A percentile compares a stretch with the other conserved stretches of the same genome.
Evolutionary conservation across 73 alveolate genomes (phyloP).

Genomic region (Urostyla sp.): DNA sequence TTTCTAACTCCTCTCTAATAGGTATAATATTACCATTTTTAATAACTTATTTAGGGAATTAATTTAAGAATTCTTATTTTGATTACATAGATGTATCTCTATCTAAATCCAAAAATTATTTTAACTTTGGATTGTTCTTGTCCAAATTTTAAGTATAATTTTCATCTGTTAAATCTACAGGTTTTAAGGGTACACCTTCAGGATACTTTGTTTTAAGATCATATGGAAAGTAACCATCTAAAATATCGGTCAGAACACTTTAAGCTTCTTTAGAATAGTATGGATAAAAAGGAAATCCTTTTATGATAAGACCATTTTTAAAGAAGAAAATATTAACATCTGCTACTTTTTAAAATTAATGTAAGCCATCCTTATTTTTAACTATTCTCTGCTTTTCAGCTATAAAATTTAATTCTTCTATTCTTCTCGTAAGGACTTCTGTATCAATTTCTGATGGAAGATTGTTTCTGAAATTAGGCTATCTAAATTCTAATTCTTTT

Average conservation of each 20-base stretch:
- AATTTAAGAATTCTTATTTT: slow-evolving; percentile 70
- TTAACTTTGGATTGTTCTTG: slow-evolving; percentile 34
- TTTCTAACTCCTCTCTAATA: slow-evolving; percentile 80
- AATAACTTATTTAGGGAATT: slow-evolving; percentile 74
- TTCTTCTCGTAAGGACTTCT: slow-evolving; percentile 83
- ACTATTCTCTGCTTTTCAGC: slow-evolving; percentile 88
- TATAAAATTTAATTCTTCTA: slow-evolving; percentile 89
- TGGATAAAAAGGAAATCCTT: slow-evolving; percentile 90
- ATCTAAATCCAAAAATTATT: slow-evolving; percentile 52
- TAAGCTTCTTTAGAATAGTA: slow-evolving; percentile 85
- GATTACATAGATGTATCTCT: slow-evolving; percentile 32
- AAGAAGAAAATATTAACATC: slow-evolving; percentile 85
- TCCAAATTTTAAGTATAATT: slow-evolving; percentile 9
- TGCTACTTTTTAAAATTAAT: slow-evolving; percentile 83
- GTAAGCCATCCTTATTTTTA: slow-evolving; percentile 89
- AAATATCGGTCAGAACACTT: slow-evolving; percentile 84
- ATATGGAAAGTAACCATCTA: slow-evolving; percentile 96
- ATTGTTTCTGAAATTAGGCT: slow-evolving; percentile 63
- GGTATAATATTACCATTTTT: slow-evolving; percentile 84
- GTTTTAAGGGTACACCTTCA: slow-evolving; percentile 93
- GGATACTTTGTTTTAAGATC: slow-evolving; percentile 92
- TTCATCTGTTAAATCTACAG: slow-evolving; percentile 78
- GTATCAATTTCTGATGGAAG: slow-evolving; percentile 91
- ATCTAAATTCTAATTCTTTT: slow-evolving; percentile 55
- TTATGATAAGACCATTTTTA: slow-evolving; percentile 88